phyloP scores from a whole-genome alignment of 2,329 filamentous ascomycete species.

The Chaetomiaceae sp. region DNA sequence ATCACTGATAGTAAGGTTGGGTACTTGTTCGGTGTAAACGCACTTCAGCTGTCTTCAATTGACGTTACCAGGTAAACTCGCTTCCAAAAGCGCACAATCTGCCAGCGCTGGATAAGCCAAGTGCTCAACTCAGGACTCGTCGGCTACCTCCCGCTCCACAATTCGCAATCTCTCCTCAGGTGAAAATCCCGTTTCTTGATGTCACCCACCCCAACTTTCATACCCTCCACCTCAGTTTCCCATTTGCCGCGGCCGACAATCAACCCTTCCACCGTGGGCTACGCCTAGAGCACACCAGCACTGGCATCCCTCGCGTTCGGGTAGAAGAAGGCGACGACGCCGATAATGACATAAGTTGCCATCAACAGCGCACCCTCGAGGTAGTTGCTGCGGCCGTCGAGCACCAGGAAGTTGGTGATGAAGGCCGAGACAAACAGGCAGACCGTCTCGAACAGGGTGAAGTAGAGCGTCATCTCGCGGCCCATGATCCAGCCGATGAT shows the following conservation, averaged over 20 bases:
- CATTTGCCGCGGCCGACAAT: background rate
- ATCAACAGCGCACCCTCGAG: slow-evolving; percentile 69
- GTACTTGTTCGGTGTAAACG: no score
- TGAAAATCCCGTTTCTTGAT: no score
- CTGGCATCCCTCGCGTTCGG: slow-evolving; percentile 34
- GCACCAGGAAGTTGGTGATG: slow-evolving; percentile 80
- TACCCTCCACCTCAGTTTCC: no score
- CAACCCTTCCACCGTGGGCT: background rate
- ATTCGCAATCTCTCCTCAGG: no score
- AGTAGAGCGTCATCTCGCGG: slow-evolving; percentile 72
- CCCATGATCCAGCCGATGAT: slow-evolving; percentile 65
- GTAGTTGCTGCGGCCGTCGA: slow-evolving; percentile 82
- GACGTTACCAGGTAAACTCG: no score
- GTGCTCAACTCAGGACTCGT: no score
- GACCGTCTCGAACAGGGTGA: slow-evolving; percentile 83
- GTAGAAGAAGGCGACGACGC: slow-evolving; percentile 61
- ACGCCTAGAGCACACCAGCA: slow-evolving; percentile 9
- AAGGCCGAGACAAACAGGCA: slow-evolving; percentile 78
- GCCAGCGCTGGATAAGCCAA: no score
- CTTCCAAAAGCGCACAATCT: no score
- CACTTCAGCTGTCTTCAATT: no score
- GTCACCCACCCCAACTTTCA: no score
- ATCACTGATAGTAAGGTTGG: no score
- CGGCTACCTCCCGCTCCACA: no score
- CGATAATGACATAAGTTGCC: slow-evolving; percentile 62